Base-by-base conservation (phyloP, 2,329 filamentous ascomycete genomes). In the Pseudocercospora musae region DNA sequence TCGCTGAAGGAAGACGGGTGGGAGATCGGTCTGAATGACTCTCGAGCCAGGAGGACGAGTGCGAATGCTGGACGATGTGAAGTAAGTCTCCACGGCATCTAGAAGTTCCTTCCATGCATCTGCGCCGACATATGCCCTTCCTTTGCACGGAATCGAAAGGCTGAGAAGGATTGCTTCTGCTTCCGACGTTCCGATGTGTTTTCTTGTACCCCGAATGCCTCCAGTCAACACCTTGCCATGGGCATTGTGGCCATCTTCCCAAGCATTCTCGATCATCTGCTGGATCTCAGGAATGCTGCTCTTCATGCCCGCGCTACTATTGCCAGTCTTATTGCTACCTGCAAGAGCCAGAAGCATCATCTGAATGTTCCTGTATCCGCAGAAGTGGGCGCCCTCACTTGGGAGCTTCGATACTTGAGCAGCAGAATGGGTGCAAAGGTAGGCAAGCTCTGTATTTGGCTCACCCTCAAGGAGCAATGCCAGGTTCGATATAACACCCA, bases 141-240 rank as follows among this genome's bases (percentile, higher is more conserved):
- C 76, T 9, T 69, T 73, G 62, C 76, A 79, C 42, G 78, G 70
- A 60, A 96, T 89, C 2, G 83, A 80, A 8, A 93, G 79, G 66
- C 86, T 87, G 37, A 83, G 78, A 66, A 96, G 88, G 65, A 96
- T 81, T 7, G 92, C 91, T 77, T 94, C 87, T 13, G 90, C 92
- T 59, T 97, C 93, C 9, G 92, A 88, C 2, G 93, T 97, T n/a
- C 93, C 94, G 69, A 98, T 97, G 71, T 94, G 96, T 75, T 97
- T 98, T 65, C 94, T 86, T 0, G 92, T 96, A 13, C 88, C 88
- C 68, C 80, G 85, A 65, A 98, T 89, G 2, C 94, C 94, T 2
- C 94, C 93, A 0, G 92, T 96, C 75, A 96, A 91, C 1, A 85
- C 72, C 33, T 91, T 84, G 1, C 89, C 91, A 55, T 86, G 82